phyloP scores from a whole-genome alignment of 306 rosid genomes.

The Dalbergia cultrata region DNA sequence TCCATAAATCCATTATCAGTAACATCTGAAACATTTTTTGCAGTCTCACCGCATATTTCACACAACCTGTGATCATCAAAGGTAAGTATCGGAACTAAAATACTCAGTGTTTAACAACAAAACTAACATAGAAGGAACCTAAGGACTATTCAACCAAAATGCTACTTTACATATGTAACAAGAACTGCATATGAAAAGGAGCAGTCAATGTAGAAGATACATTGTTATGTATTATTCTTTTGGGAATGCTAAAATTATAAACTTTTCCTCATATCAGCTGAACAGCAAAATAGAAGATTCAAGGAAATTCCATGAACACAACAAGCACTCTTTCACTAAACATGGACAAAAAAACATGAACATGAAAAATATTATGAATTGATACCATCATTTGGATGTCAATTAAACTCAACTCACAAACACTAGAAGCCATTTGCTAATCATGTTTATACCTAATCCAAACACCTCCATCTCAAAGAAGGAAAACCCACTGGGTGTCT shows the following conservation, averaged over 20 bases:
- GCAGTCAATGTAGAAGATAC: background rate
- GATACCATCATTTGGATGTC: slow-evolving; percentile 28
- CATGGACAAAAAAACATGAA: background rate
- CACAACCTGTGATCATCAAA: slow-evolving; percentile 62
- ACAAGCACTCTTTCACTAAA: slow-evolving; percentile 5
- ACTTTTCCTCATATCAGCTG: slow-evolving; percentile 18
- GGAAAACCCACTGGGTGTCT: slow-evolving; percentile 22
- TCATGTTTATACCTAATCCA: slow-evolving; percentile 3
- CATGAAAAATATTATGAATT: slow-evolving; percentile 19
- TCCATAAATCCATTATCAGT: slow-evolving; percentile 65
- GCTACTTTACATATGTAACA: background rate
- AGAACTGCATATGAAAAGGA: background rate
- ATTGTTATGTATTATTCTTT: slow-evolving; percentile 5
- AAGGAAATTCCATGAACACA: slow-evolving; percentile 18
- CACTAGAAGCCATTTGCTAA: slow-evolving; percentile 32
- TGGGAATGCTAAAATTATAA: background rate
- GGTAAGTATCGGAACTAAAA: background rate
- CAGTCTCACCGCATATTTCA: slow-evolving; percentile 90
- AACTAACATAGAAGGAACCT: slow-evolving; percentile 23
- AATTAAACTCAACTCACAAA: slow-evolving; percentile 27
- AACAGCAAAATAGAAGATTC: slow-evolving; percentile 26
- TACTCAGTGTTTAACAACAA: background rate
- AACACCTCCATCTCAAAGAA: background rate
- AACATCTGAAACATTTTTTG: slow-evolving; percentile 63
- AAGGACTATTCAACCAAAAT: background rate